phyloP scores from a whole-genome alignment of 2,329 filamentous ascomycete species.

The Colletotrichum sp. region DNA sequence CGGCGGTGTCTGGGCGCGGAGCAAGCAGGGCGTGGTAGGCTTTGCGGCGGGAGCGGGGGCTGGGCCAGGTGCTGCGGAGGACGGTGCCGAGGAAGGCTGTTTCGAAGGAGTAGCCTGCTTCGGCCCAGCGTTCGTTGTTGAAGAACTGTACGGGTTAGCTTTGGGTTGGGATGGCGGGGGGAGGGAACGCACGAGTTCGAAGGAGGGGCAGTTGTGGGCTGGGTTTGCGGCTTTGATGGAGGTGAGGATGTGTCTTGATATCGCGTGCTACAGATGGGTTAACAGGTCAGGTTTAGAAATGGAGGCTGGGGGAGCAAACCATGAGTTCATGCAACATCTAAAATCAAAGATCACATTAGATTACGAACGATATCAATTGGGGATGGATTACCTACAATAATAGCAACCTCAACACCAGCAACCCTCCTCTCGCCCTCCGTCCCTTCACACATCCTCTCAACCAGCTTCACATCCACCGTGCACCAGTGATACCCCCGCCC shows the following conservation, averaged over 20 bases:
- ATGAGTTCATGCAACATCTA: slow-evolving; percentile 9
- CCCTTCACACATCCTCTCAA: not conserved
- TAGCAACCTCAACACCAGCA: not conserved
- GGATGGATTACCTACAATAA: not conserved
- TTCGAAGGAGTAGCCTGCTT: slow-evolving; percentile 8
- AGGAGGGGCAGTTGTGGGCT: not conserved
- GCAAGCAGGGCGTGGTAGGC: not conserved
- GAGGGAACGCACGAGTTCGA: not conserved
- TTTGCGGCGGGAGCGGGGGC: not conserved
- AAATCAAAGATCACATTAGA: not conserved
- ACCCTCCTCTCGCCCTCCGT: not conserved
- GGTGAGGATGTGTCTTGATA: not conserved
- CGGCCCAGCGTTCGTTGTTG: not conserved
- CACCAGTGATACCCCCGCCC: not conserved
- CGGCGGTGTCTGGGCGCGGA: not conserved
- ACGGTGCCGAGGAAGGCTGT: not conserved
- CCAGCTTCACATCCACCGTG: not conserved
- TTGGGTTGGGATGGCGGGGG: no score
- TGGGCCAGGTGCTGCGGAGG: not conserved
- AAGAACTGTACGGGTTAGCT: not conserved
- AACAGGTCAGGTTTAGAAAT: not conserved
- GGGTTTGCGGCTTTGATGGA: not conserved
- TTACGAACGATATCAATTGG: no score
- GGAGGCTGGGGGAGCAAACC: not conserved
- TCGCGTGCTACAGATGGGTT: not conserved